Conservation (phyloP, 2,329 filamentous ascomycete species). For the Xylariaceae sp. region DNA sequence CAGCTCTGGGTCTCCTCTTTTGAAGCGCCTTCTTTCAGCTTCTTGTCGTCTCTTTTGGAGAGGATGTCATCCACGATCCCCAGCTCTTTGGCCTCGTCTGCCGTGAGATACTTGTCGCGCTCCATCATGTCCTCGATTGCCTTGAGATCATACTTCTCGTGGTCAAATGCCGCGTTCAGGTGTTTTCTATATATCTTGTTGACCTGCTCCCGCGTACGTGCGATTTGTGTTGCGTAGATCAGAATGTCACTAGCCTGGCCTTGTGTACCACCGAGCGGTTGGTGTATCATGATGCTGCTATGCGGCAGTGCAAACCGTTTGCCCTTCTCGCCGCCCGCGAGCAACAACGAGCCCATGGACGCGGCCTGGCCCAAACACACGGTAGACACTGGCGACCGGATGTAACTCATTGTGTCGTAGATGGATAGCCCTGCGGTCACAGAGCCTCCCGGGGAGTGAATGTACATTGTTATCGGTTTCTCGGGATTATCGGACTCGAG, state of each 20-base stretch:
- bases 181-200: slow-evolving; percentile 89
- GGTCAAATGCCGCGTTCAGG: slow-evolving; percentile 71
- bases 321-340: slow-evolving; percentile 80
- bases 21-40: slow-evolving; percentile 12
- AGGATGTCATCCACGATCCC: slow-evolving; percentile 92
- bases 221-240: slow-evolving; percentile 96
- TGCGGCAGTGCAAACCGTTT: slow-evolving; percentile 91
- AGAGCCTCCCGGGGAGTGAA: slow-evolving; percentile 92
- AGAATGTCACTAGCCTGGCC: slow-evolving; percentile 78
- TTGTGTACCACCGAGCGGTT: slow-evolving; percentile 74
- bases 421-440: slow-evolving; percentile 87
- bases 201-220: slow-evolving; percentile 78
- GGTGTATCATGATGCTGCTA: slow-evolving; percentile 94
- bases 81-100: slow-evolving; percentile 81
- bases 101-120: slow-evolving; percentile 89
- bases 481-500: slow-evolving; percentile 95
- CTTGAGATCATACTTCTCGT: slow-evolving; percentile 74
- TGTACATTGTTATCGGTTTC: slow-evolving; percentile 95
- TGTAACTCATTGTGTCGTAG: slow-evolving; percentile 99
- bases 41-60: slow-evolving; percentile 54
- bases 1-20: background rate
- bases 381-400: slow-evolving; percentile 86
- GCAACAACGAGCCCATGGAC: slow-evolving; percentile 87
- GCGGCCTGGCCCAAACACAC: slow-evolving; percentile 94
- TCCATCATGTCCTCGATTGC: slow-evolving; percentile 96